These are phyloP conservation scores for Rhodotorula taiwanensis DNA, from an alignment of 768 basidiomycete genomes.

Conservation along the genomic window DNA sequence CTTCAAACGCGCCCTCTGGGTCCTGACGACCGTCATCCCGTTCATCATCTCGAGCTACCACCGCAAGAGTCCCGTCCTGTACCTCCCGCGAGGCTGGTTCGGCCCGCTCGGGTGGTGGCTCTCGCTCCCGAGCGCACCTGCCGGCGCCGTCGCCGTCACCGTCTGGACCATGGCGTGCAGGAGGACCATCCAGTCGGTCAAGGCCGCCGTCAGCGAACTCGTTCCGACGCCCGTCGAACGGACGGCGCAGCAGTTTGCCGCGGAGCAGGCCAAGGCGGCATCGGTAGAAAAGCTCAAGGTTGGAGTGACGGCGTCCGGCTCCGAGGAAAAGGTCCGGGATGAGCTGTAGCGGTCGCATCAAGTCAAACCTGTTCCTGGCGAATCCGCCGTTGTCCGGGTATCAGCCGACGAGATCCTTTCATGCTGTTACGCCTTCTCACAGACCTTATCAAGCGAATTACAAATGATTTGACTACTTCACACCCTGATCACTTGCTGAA, in stretches of 20 bases:
- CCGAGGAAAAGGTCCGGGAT: conserved; percentile 23
- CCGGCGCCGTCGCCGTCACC: conserved; percentile 82
- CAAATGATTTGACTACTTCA: no score
- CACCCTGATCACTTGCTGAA: no score
- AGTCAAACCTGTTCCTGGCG: no score
- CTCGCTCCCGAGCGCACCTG: conserved; percentile 82
- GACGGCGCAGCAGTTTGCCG: conserved; percentile 23
- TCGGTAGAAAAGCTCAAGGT: conserved; percentile 11
- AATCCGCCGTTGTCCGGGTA: no score
- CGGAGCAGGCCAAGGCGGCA: neutral
- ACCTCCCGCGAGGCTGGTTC: conserved; percentile 82
- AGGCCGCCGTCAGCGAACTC: conserved; percentile 64
- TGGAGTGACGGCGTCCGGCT: conserved; percentile 5
- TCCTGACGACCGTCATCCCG: conserved; percentile 78
- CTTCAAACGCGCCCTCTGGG: conserved; percentile 70
- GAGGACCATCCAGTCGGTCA: conserved; percentile 70
- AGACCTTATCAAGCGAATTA: no score
- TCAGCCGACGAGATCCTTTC: no score
- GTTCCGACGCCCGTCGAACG: conserved; percentile 21
- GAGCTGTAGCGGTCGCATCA: no score
- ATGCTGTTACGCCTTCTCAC: no score
- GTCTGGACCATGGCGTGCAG: conserved; percentile 94
- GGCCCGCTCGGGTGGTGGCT: conserved; percentile 83
- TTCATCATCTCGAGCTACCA: conserved; percentile 86
- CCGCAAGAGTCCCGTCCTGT: conserved; percentile 83